Evolutionary conservation across 805 yeast genomes (phyloP), one percentile per base, ranked within the genome.

Genomic region (Candida lessepsii): DNA sequence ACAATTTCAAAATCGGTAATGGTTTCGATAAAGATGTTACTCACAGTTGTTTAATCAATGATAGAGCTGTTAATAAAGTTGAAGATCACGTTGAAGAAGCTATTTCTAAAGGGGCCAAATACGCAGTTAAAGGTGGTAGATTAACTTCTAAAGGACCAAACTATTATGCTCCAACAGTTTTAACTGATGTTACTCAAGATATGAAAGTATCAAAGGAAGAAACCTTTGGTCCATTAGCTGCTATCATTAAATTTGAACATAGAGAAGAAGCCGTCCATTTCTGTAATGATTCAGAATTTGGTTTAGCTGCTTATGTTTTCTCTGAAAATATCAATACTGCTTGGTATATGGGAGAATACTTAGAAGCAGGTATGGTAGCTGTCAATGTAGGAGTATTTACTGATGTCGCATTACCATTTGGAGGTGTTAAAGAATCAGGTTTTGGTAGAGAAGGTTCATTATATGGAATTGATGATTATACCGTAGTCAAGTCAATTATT

Each of bases 381-480:
- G 78, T 79, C 32, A 80, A 80, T 58, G 74, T 78, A 7, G 82
- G 82, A 39, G 50, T 75, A 2, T 75, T 77, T 55, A 71, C 81
- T 5, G 82, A 77, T 46, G 69, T 73, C 23, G 71, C 83, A n/a
- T 55, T 80, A 46, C 86, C 86, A 31, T 81, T 81, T 53, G 95
- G 95, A 16, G 95, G 95, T 37, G 72, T 85, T 34, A 83, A 83
- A 54, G 78, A 82, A 60, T 79, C 86, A 26, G 95, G 91, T 1
- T 82, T 81, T 51, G 91, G 93, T 39, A 76, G 89, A 61, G 90
- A 84, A 65, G 90, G 89, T 41, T 81, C 89, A 17, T 73, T 75
- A 53, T 80, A 78, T 57, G 93, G 93, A 28, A 57, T 83, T 37
- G 87, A 84, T 41, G 93, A 86, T 60, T 85, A 84, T 62, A 65